Evolutionary conservation across 192 early-diverging fungal genomes (phyloP).

Genomic region (Linnemannia schmuckeri): DNA sequence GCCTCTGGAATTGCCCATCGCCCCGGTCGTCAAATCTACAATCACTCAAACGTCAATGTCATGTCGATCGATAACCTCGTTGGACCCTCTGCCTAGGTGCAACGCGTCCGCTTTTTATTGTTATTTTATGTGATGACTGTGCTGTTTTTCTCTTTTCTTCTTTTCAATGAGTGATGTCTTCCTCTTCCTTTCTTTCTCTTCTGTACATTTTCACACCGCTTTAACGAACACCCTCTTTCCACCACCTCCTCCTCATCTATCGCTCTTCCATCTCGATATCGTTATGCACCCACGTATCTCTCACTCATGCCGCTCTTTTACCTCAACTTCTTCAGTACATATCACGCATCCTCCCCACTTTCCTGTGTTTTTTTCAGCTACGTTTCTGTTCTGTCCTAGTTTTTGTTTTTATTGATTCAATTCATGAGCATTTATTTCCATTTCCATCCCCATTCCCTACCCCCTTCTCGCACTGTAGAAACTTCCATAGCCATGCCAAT

Average conservation of each 20-base stretch:
- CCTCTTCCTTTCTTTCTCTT: not conserved
- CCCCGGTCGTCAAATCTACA: not conserved
- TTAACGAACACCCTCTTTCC: not conserved
- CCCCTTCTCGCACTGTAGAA: too few species aligned
- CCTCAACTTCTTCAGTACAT: not conserved
- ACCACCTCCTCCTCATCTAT: not conserved
- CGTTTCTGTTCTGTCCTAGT: not conserved
- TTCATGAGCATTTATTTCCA: conserved; percentile 1
- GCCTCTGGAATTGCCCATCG: not conserved
- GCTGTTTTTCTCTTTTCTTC: not conserved
- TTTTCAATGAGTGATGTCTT: not conserved
- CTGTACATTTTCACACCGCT: not conserved
- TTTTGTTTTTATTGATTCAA: not conserved
- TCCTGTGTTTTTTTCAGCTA: not conserved
- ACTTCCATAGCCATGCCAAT: too few species aligned
- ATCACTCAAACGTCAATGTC: conserved; percentile 12
- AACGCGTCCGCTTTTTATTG: not conserved
- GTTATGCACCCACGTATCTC: not conserved
- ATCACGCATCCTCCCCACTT: not conserved
- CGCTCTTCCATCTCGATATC: not conserved
- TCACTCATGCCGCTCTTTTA: not conserved
- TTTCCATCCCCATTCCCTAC: not conserved
- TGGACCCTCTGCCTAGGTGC: conserved; percentile 18
- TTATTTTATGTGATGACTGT: not conserved
- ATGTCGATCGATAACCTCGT: conserved; percentile 56